Evolutionary conservation across 1,139 yeast species (phyloP).

Genomic region (Yamadazyma atlantica): DNA sequence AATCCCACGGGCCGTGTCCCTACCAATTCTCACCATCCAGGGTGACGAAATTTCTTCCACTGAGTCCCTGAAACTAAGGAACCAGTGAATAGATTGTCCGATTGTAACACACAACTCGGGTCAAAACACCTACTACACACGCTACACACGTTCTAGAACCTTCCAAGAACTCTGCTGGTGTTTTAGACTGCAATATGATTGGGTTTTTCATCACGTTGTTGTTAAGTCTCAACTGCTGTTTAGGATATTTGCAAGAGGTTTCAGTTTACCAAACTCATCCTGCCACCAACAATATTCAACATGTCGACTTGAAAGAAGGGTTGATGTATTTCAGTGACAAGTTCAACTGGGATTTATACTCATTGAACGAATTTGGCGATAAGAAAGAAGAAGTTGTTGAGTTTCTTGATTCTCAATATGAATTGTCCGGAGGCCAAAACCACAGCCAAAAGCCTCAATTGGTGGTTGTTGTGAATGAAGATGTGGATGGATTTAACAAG

Average conservation of each 20-base stretch:
- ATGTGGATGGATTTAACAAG: conserved; percentile 6
- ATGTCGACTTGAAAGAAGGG: conserved; percentile 20
- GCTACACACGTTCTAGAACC: too few relatives aligned
- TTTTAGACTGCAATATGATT: not conserved
- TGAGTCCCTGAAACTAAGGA: not conserved
- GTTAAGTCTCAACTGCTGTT: not conserved
- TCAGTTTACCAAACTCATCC: conserved; percentile 6
- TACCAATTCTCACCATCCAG: not conserved
- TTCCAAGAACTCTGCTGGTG: too few relatives aligned
- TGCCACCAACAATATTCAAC: conserved; percentile 4
- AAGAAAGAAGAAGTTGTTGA: conserved; percentile 25
- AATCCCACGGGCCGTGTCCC: not conserved
- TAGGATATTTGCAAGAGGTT: not conserved
- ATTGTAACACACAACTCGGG: not conserved
- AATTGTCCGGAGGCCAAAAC: conserved; percentile 2
- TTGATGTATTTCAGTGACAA: conserved; percentile 41
- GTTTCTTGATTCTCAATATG: conserved; percentile 24
- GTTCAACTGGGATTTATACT: conserved; percentile 29
- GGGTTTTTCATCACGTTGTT: not conserved
- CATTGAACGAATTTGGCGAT: conserved; percentile 28
- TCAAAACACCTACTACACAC: not conserved
- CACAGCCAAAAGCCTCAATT: conserved; percentile 26
- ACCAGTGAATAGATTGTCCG: not conserved
- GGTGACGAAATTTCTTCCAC: conserved; percentile 2
- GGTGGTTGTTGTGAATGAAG: conserved; percentile 40